Evolutionary conservation across 345 rosid species (phyloP).

Genomic region (Pistacia atlantica): DNA sequence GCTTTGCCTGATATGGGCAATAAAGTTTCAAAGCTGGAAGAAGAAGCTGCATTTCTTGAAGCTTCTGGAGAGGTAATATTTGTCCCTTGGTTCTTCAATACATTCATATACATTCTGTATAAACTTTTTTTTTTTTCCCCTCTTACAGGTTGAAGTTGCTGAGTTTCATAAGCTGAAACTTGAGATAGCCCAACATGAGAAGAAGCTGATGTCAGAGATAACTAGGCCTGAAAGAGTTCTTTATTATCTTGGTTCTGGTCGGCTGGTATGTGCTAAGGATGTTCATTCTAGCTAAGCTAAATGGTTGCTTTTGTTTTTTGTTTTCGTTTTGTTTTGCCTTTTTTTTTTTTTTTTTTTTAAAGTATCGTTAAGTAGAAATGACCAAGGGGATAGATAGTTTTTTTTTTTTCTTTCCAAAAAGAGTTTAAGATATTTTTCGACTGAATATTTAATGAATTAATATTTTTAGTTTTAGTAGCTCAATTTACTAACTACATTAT

Average conservation of each 20-base stretch:
- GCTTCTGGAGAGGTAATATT: conserved; percentile 86
- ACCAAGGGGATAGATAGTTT: no score
- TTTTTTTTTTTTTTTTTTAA: no score
- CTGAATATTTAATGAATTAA: background rate
- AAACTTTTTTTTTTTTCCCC: conserved; percentile 9
- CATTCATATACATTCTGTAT: conserved; percentile 13
- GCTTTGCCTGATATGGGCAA: conserved; percentile 87
- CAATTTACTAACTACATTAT: conserved; percentile 1
- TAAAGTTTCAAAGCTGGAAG: conserved; percentile 79
- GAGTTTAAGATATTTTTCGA: background rate
- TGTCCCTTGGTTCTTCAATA: conserved; percentile 20
- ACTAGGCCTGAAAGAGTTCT: conserved; percentile 96
- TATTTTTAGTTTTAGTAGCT: background rate
- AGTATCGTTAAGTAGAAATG: no score
- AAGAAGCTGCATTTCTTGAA: conserved; percentile 86
- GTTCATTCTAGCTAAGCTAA: conserved; percentile 6
- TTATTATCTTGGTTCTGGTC: conserved; percentile 85
- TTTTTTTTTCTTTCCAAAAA: background rate
- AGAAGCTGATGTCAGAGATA: conserved; percentile 89
- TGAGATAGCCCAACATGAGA: conserved; percentile 80
- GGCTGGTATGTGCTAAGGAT: conserved; percentile 61
- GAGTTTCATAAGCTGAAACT: conserved; percentile 90
- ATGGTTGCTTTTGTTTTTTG: background rate
- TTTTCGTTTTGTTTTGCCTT: background rate
- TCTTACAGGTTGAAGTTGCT: conserved; percentile 75